Conservation (phyloP, 441 rosid genomes). For the Viola pubescens region DNA sequence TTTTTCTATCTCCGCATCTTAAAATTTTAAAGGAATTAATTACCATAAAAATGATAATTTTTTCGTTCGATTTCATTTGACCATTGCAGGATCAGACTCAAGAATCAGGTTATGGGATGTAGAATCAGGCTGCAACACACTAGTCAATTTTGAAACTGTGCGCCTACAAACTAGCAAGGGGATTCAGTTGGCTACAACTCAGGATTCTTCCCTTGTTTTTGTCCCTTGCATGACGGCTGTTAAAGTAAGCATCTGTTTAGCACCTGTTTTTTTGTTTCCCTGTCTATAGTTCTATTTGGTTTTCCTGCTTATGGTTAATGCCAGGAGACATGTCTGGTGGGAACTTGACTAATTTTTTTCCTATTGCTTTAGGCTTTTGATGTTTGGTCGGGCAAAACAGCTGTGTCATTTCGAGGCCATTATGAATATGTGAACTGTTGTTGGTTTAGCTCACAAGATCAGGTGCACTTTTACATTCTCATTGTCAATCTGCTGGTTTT, state of each 20-base stretch:
- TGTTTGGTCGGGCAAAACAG: constrained; percentile 69
- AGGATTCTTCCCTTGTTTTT: constrained; percentile 64
- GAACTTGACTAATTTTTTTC: constrained; percentile 13
- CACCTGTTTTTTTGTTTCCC: constrained; percentile 3
- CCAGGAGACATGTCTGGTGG: neutral
- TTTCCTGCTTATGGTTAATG: constrained; percentile 2
- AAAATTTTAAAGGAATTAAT: too few relatives aligned
- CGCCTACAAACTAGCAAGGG: constrained; percentile 70
- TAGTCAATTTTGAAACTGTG: constrained; percentile 77
- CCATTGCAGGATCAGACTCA: constrained; percentile 75
- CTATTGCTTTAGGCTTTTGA: constrained; percentile 52
- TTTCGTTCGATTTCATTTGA: neutral
- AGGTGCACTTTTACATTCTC: constrained; percentile 36
- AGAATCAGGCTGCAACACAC: constrained; percentile 87
- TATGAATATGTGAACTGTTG: constrained; percentile 70
- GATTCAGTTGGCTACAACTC: constrained; percentile 56
- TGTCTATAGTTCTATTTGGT: neutral
- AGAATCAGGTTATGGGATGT: constrained; percentile 88
- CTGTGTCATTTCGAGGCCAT: constrained; percentile 57
- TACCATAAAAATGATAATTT: neutral
- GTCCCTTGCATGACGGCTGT: constrained; percentile 82
- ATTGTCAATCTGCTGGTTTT: constrained; percentile 1
- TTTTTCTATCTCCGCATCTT: too few relatives aligned
- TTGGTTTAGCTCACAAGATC: constrained; percentile 73
- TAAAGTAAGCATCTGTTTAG: constrained; percentile 37